Conservation (phyloP, 2,329 filamentous ascomycete genomes). For the Talaromyces sp. region DNA sequence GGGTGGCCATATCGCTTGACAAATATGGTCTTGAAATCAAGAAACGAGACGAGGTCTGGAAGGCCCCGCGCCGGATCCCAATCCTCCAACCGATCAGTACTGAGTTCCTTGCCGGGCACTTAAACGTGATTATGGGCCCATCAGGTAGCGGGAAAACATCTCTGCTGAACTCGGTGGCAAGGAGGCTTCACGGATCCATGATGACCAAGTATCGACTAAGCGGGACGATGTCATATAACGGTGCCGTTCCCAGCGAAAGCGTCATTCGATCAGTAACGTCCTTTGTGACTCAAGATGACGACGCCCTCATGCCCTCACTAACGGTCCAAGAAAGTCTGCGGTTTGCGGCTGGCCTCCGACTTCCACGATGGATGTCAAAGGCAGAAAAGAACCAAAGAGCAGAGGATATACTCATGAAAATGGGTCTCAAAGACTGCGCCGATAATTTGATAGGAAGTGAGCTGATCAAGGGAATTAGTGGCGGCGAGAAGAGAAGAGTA, state of each 20-base stretch:
- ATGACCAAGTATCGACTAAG: conserved; percentile 58
- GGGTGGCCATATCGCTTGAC: conserved; percentile 62
- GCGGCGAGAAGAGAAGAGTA: conserved; percentile 72
- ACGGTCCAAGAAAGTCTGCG: conserved; percentile 71
- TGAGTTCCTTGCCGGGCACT: conserved; percentile 61
- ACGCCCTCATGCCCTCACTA: conserved; percentile 67
- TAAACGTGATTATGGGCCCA: conserved; percentile 78
- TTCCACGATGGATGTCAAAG: conserved; percentile 66
- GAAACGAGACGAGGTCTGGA: conserved; percentile 53
- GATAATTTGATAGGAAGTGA: conserved; percentile 70
- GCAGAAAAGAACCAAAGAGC: conserved; percentile 64
- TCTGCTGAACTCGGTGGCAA: conserved; percentile 67
- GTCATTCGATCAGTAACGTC: conserved; percentile 70
- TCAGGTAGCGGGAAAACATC: conserved; percentile 75
- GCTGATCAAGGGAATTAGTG: conserved; percentile 71
- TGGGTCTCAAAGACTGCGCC: conserved; percentile 74
- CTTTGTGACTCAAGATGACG: conserved; percentile 75
- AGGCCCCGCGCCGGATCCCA: conserved; percentile 30
- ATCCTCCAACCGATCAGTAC: conserved; percentile 66
- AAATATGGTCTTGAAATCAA: conserved; percentile 61
- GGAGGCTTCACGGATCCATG: conserved; percentile 58
- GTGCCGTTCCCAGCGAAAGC: conserved; percentile 60
- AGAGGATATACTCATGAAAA: conserved; percentile 67
- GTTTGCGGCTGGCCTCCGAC: conserved; percentile 66
- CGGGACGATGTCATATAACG: conserved; percentile 67